phyloP scores from a whole-genome alignment of 1,139 yeast genomes.

The Kluyveromyces marxianus region DNA sequence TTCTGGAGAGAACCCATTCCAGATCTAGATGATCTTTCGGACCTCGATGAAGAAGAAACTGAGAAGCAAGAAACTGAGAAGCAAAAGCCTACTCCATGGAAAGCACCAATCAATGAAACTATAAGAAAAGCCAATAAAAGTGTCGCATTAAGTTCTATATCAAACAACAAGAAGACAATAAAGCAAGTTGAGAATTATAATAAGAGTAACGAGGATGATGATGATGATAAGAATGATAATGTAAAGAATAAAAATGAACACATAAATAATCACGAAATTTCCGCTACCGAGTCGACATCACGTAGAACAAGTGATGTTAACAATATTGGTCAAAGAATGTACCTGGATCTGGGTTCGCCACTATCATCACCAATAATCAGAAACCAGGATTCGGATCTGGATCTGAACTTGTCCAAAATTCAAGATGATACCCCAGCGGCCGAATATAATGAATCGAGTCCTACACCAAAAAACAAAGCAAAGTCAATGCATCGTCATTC shows the following conservation, averaged over 20 bases:
- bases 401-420: too few species aligned
- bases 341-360: conserved; percentile 29
- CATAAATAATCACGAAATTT: not conserved
- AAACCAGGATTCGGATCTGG: not conserved
- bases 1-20: conserved; percentile 84
- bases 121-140: conserved; percentile 4
- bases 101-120: not conserved
- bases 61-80: too few species aligned
- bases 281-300: conserved; percentile 8
- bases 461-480: not conserved
- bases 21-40: conserved; percentile 40
- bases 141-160: too few species aligned
- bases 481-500: not conserved
- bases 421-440: too few species aligned
- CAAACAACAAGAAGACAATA: too few species aligned
- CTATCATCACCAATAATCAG: conserved; percentile 23
- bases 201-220: too few species aligned
- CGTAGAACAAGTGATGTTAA: conserved; percentile 4
- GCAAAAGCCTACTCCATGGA: not conserved
- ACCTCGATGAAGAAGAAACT: conserved; percentile 22
- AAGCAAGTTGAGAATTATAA: too few species aligned
- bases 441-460: too few species aligned
- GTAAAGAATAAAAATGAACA: conserved; percentile 1
- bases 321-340: conserved; percentile 25
- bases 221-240: too few species aligned